A percentile compares a stretch with the other conserved stretches of the same genome.
Conservation (phyloP, 2,329 filamentous ascomycete genomes). For the Talaromyces sp. region DNA sequence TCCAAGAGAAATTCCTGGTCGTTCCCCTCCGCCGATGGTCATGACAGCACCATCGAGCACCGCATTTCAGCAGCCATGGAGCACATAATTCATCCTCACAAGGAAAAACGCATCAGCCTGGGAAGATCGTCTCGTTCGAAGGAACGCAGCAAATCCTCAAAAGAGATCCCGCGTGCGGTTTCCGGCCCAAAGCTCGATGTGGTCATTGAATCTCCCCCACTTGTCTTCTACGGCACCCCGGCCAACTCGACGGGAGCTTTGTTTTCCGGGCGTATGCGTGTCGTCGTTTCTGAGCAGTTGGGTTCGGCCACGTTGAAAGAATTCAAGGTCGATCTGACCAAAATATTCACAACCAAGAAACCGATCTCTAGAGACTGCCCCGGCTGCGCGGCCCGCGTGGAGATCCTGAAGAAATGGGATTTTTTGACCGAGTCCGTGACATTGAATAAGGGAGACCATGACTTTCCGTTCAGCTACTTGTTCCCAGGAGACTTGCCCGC, state of each 20-base stretch:
- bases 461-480: conserved; percentile 84
- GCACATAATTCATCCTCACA: conserved; percentile 42
- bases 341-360: conserved; percentile 71
- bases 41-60: conserved; percentile 35
- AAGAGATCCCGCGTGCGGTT: conserved; percentile 30
- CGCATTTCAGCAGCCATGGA: conserved; percentile 44
- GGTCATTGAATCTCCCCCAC: conserved; percentile 77
- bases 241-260: conserved; percentile 76
- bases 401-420: conserved; percentile 73
- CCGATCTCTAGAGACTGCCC: conserved; percentile 75
- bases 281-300: conserved; percentile 64
- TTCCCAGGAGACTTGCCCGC: conserved; percentile 83
- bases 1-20: conserved; percentile 29
- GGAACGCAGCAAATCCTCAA: conserved; percentile 28
- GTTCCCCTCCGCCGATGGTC: conserved; percentile 25
- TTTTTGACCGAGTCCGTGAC: conserved; percentile 59
- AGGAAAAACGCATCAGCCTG: conserved; percentile 42
- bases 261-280: conserved; percentile 74
- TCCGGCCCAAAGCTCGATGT: conserved; percentile 54
- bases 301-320: conserved; percentile 61
- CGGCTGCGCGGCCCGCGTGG: conserved; percentile 68
- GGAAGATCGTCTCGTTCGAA: conserved; percentile 36
- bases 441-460: conserved; percentile 58
- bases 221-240: conserved; percentile 75
- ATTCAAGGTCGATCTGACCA: conserved; percentile 68